A percentile compares a stretch with the other conserved stretches of the same genome.
Conservation (phyloP, 345 rosid species). For the Chamaenerion angustifolium region DNA sequence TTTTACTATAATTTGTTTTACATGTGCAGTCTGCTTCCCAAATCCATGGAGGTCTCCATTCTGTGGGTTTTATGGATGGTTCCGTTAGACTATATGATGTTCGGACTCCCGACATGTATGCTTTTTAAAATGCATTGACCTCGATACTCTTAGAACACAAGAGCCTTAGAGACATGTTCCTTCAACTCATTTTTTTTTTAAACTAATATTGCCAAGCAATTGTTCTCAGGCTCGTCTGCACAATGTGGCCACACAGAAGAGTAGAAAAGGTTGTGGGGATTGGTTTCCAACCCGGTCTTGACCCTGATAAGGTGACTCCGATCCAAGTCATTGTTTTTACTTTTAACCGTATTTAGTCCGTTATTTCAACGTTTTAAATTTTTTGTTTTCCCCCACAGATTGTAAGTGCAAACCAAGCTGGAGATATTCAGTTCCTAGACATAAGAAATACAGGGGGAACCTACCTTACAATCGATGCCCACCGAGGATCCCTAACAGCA, state of each 20-base stretch:
- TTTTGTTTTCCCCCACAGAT: conserved; percentile 28
- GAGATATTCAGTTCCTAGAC: conserved; percentile 86
- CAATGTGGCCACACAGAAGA: conserved; percentile 59
- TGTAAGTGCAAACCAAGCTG: conserved; percentile 95
- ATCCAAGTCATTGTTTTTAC: not conserved
- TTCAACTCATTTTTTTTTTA: no score
- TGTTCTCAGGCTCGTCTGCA: conserved; percentile 53
- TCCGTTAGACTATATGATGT: conserved; percentile 87
- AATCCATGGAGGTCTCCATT: conserved; percentile 74
- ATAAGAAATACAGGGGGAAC: conserved; percentile 46
- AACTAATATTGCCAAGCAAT: no score
- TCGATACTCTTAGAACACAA: no score
- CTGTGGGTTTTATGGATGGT: conserved; percentile 89
- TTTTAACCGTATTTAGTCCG: no score
- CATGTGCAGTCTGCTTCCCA: conserved; percentile 79
- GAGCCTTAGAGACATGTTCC: no score
- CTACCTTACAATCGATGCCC: conserved; percentile 71
- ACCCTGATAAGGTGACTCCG: conserved; percentile 56
- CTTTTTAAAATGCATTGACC: not conserved
- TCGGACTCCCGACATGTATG: conserved; percentile 82
- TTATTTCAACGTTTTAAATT: not conserved
- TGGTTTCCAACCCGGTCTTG: conserved; percentile 96
- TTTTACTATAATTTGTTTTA: not conserved
- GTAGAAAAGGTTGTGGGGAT: conserved; percentile 80
- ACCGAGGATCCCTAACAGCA: conserved; percentile 89